Conservation (phyloP, 2,329 filamentous ascomycete species). For the Seiridium cupressi region DNA sequence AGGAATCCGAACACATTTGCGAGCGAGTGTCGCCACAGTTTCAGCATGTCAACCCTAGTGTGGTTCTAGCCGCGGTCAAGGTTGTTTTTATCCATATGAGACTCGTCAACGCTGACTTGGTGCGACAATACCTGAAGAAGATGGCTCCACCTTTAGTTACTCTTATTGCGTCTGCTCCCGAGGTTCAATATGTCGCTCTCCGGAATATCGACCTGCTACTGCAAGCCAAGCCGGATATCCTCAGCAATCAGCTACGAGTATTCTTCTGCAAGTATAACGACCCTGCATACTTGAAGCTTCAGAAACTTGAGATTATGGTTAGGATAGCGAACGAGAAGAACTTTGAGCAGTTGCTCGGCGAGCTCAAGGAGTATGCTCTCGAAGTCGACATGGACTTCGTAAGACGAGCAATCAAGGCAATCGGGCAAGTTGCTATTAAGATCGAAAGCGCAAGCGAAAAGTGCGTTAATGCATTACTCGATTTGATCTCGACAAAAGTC, state of each 20-base stretch:
- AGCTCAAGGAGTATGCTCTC: conserved; percentile 94
- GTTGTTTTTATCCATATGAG: conserved; percentile 97
- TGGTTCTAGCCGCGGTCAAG: conserved; percentile 96
- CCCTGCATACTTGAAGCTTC: conserved; percentile 93
- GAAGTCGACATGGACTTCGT: conserved; percentile 99
- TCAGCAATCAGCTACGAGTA: conserved; percentile 95
- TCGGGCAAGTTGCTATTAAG: conserved; percentile 98
- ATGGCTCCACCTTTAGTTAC: conserved; percentile 98
- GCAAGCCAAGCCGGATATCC: conserved; percentile 92
- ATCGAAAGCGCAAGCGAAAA: conserved; percentile 93
- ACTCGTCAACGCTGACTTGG: conserved; percentile 72
- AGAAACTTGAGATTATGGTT: conserved; percentile 99
- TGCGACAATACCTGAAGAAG: conserved; percentile 89
- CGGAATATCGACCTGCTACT: conserved; percentile 94
- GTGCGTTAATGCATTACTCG: conserved; percentile 89
- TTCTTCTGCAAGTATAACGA: conserved; percentile 99
- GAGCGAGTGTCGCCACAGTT: conserved; percentile 95
- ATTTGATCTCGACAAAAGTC: conserved; percentile 95
- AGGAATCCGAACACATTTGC: conserved; percentile 97
- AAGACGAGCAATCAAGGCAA: conserved; percentile 87
- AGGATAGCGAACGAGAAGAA: conserved; percentile 97
- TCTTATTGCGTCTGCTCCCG: conserved; percentile 88
- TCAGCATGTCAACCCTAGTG: conserved; percentile 96
- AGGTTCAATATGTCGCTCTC: conserved; percentile 96
- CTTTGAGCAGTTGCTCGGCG: conserved; percentile 88